phyloP scores from a whole-genome alignment of 2,329 filamentous ascomycete species.

The Raffaelea deltoideospora region DNA sequence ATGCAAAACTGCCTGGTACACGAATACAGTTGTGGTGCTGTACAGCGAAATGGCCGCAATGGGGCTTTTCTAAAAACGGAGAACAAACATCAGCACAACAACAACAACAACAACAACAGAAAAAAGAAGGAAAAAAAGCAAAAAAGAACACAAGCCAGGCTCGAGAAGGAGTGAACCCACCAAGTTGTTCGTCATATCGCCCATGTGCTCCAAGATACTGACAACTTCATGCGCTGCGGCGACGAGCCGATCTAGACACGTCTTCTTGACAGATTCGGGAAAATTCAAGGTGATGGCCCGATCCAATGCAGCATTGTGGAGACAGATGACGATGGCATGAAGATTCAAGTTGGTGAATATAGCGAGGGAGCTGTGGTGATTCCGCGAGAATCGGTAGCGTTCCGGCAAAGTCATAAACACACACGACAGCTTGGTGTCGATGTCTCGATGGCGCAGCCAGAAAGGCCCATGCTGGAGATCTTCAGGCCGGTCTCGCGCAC shows the following conservation, averaged over 20 bases:
- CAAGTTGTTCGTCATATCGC: slow-evolving; percentile 32
- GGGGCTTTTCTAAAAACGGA: slow-evolving; percentile 31
- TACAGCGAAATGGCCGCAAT: slow-evolving; percentile 76
- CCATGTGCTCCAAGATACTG: slow-evolving; percentile 66
- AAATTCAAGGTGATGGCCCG: slow-evolving; percentile 62
- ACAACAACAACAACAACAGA: no score
- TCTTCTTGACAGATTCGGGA: slow-evolving; percentile 46
- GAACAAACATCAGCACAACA: slow-evolving; percentile 42
- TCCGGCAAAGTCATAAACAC: slow-evolving; percentile 67
- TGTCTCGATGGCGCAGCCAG: slow-evolving; percentile 70
- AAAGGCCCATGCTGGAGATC: slow-evolving; percentile 63
- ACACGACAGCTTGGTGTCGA: slow-evolving; percentile 69
- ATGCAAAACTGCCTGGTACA: slow-evolving; percentile 56
- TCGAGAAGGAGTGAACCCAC: no score
- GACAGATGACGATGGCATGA: slow-evolving; percentile 73
- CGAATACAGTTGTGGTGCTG: slow-evolving; percentile 68
- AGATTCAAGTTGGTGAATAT: slow-evolving; percentile 80
- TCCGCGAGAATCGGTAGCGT: slow-evolving; percentile 54
- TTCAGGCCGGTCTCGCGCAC: slow-evolving; percentile 53
- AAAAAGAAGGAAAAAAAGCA: no score
- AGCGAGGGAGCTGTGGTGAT: slow-evolving; percentile 53
- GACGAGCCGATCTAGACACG: slow-evolving; percentile 58
- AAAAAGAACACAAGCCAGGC: no score
- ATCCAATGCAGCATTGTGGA: slow-evolving; percentile 79
- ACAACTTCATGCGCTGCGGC: slow-evolving; percentile 75